A percentile compares a stretch with the other conserved stretches of the same genome.
Evolutionary conservation across 2,329 filamentous ascomycete genomes (phyloP).

Genomic region (Coniochaeta ligniaria): DNA sequence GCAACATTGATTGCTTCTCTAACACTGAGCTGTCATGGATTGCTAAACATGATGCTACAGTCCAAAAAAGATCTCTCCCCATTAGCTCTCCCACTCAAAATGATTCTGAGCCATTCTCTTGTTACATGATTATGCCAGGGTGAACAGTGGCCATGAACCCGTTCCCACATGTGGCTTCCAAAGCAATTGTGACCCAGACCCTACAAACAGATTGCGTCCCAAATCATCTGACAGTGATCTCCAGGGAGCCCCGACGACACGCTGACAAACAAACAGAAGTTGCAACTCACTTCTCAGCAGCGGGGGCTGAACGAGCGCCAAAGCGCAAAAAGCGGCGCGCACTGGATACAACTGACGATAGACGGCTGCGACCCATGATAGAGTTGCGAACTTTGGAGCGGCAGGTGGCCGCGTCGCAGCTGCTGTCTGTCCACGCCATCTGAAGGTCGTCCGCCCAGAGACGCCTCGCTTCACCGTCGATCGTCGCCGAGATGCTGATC

Average conservation of each 20-base stretch:
- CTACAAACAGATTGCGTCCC: not conserved
- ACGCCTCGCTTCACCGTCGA: constrained; percentile 23
- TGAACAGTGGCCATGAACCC: constrained; percentile 8
- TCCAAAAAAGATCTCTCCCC: constrained; percentile 11
- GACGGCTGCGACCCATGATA: constrained; percentile 10
- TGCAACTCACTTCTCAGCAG: not conserved
- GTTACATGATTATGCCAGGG: constrained; percentile 9
- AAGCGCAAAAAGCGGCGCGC: constrained; percentile 10
- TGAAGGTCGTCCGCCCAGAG: constrained; percentile 41
- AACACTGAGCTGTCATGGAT: not conserved
- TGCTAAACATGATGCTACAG: not conserved
- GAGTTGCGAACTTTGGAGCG: constrained; percentile 24
- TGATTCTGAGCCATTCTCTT: not conserved
- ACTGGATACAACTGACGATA: not conserved
- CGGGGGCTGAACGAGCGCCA: constrained; percentile 2
- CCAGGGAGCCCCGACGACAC: not conserved
- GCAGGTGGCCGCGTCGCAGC: constrained; percentile 28
- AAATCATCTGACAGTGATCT: not conserved
- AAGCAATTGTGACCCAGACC: not conserved
- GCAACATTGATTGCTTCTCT: constrained; percentile 1
- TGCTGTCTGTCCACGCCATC: constrained; percentile 34
- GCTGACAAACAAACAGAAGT: not conserved
- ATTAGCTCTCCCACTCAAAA: constrained; percentile 4
- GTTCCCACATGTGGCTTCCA: constrained; percentile 10
- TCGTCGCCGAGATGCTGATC: constrained; percentile 31